Evolutionary conservation across 345 rosid genomes (phyloP), one percentile per base, ranked within the genome.

Genomic region (Cardamine chenopodiifolia): DNA sequence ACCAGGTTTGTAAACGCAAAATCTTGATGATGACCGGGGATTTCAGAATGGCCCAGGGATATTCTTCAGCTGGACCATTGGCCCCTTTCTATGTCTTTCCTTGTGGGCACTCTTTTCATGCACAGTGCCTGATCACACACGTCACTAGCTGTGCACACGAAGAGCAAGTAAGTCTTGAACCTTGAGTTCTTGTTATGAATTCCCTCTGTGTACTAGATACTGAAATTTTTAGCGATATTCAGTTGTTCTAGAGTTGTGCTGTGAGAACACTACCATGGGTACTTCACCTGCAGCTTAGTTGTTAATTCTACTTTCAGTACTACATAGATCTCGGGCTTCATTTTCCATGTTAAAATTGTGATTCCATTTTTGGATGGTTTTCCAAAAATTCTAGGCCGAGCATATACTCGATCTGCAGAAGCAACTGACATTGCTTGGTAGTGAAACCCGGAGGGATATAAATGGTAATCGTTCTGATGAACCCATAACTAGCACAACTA

Each of bases 71-170:
- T 45, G 97, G 99, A 79, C 87, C 92, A 47, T 82, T 95, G 85
- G 92, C 97, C 66, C 96, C 96, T 52, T 92, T 95, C 78, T 95
- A 92, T 75, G 88, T 95, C 60, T 95, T 95, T 82, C 99, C 99
- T 23, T 95, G 97, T 76, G 92, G 97, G 12, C 97, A 95, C 67
- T 84, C 97, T 44, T 95, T 95, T 81, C 97, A 95, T 77, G 82
- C 97, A 10, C 89, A 89, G 56, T 92, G 97, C 83, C 71, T 92
- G 74, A 89, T 95, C 78, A 90, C 99, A 58, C 62, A 62, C 71
- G 70, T 70, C 19, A 75, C 78, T 54, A 68, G 78, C 66, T 78
- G 79, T 62, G 74, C 63, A 25, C 78, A 74, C 5, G 72, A 79
- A 74, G 78, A 52, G 45, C 75, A 77, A 48, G 78, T 76, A 63